Conservation (phyloP, 495 filamentous ascomycete species). For the Opeltia flavorubescens region DNA sequence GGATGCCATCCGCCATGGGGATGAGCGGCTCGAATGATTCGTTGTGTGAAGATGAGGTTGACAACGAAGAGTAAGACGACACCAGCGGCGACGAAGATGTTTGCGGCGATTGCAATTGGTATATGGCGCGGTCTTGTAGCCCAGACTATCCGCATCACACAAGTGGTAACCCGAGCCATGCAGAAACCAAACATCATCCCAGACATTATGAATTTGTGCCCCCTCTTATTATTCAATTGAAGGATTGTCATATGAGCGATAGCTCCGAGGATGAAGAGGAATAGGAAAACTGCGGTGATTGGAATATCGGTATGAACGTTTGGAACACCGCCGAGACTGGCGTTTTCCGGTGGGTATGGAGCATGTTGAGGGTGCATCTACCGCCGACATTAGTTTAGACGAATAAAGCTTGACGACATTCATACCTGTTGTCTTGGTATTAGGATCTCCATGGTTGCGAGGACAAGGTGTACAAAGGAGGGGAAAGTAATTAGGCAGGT, state of each 20-base stretch:
- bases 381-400: too few relatives aligned
- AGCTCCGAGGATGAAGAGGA: conserved; percentile 46
- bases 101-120: conserved; percentile 50
- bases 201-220: conserved; percentile 59
- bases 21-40: conserved; percentile 60
- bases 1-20: conserved; percentile 56
- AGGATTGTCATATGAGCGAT: conserved; percentile 52
- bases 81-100: conserved; percentile 64
- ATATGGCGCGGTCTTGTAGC: conserved; percentile 28
- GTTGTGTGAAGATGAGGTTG: conserved; percentile 68
- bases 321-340: conserved; percentile 46
- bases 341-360: conserved; percentile 30
- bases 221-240: conserved; percentile 37
- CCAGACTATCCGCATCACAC: conserved; percentile 45
- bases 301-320: conserved; percentile 45
- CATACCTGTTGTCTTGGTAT: too few relatives aligned
- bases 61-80: conserved; percentile 66
- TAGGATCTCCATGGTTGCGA: too few relatives aligned
- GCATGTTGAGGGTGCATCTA: neutral
- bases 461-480: too few relatives aligned
- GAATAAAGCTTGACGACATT: too few relatives aligned
- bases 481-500: too few relatives aligned
- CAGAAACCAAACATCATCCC: conserved; percentile 65
- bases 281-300: conserved; percentile 47
- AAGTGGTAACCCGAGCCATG: conserved; percentile 52